These are phyloP conservation scores for Globisporangium cystogenes DNA, from an alignment of 352 stramenopile genomes.

Conservation along the genomic window DNA sequence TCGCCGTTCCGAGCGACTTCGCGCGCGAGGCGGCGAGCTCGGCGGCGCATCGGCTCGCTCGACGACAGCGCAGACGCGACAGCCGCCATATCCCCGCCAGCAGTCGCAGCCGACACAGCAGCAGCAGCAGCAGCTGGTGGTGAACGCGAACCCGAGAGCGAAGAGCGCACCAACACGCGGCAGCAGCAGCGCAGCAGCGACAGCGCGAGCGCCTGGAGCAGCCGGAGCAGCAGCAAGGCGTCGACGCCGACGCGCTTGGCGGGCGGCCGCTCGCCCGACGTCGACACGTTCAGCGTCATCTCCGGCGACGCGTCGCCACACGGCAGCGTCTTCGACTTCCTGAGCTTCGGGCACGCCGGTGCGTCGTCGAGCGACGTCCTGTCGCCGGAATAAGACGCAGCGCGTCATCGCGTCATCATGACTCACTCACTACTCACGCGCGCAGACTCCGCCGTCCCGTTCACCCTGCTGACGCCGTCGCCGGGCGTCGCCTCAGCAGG, in stretches of 20 bases:
- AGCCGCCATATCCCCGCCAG: too few species aligned
- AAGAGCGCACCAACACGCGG: neutral
- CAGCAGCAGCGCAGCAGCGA: neutral
- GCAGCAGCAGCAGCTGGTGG: neutral
- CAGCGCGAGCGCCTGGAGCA: slow-evolving; percentile 6
- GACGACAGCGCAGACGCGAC: neutral
- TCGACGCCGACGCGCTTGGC: slow-evolving; percentile 10
- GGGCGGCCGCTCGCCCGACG: slow-evolving; percentile 15
- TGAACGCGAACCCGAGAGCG: neutral
- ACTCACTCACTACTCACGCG: too few species aligned
- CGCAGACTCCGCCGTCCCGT: too few species aligned
- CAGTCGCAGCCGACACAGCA: slow-evolving; percentile 7
- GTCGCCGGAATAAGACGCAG: neutral
- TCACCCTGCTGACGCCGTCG: slow-evolving; percentile 53
- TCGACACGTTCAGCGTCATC: slow-evolving; percentile 34
- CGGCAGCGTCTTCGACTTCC: slow-evolving; percentile 54
- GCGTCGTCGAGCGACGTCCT: too few species aligned
- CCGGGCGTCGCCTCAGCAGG: slow-evolving; percentile 20
- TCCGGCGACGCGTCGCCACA: slow-evolving; percentile 36
- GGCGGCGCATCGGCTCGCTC: slow-evolving; percentile 9
- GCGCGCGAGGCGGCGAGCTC: slow-evolving; percentile 1
- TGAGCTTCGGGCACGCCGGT: slow-evolving; percentile 26
- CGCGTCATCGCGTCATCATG: too few species aligned
- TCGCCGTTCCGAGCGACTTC: neutral
- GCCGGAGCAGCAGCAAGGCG: slow-evolving; percentile 11